Conservation (phyloP, 2,329 filamentous ascomycete genomes). For the Pochonia chlamydosporia region DNA sequence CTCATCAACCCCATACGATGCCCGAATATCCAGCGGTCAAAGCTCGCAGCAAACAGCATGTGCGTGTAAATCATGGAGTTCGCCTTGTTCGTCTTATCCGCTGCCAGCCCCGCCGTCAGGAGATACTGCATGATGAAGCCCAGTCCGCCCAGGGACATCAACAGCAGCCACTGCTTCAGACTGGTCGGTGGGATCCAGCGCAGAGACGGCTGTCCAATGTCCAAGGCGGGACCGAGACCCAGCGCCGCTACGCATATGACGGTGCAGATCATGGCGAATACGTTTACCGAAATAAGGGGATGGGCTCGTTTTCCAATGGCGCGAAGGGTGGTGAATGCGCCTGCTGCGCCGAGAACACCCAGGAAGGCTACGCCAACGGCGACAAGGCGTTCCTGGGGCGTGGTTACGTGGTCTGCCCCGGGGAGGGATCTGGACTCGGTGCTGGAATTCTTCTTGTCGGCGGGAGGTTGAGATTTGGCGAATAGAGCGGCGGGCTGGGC, state of each 20-base stretch:
- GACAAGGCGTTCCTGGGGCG: conserved; percentile 58
- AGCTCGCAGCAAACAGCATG: conserved; percentile 49
- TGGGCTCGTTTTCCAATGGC: conserved; percentile 77
- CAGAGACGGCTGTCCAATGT: conserved; percentile 40
- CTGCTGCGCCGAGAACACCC: conserved; percentile 70
- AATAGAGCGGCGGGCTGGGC: conserved; percentile 63
- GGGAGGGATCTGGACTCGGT: conserved; percentile 13
- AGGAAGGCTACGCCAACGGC: conserved; percentile 69
- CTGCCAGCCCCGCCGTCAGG: conserved; percentile 69
- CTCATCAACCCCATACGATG: conserved; percentile 44
- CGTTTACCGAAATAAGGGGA: conserved; percentile 79
- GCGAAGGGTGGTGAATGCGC: conserved; percentile 69
- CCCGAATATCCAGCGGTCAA: conserved; percentile 48
- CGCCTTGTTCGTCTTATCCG: conserved; percentile 59
- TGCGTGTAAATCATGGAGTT: conserved; percentile 54
- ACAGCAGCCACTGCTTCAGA: conserved; percentile 55
- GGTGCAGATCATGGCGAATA: conserved; percentile 68
- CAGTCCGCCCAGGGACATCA: conserved; percentile 63
- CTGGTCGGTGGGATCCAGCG: conserved; percentile 35
- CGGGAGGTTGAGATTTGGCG: conserved; percentile 10
- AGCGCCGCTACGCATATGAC: conserved; percentile 61
- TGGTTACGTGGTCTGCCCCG: conserved; percentile 34
- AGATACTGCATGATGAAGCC: conserved; percentile 85
- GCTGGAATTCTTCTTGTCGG: background rate
- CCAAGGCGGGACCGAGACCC: conserved; percentile 38